phyloP scores from a whole-genome alignment of 352 stramenopile genomes.

The Pythium phragmiticola region DNA sequence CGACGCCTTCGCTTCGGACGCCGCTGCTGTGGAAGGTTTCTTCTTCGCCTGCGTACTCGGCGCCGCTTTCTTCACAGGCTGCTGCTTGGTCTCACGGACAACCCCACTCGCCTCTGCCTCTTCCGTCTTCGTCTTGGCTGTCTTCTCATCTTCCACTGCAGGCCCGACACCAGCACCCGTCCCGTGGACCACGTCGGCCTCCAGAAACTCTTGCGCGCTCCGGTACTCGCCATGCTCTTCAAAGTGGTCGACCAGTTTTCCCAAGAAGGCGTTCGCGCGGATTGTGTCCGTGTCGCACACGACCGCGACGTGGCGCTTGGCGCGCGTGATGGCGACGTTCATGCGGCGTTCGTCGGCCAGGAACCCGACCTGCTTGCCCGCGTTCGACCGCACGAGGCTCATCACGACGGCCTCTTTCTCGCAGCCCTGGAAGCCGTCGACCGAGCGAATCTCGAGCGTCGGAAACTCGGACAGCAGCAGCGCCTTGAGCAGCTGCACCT shows the following conservation, averaged over 20 bases:
- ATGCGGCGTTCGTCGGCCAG: slow-evolving; percentile 95
- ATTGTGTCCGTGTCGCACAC: slow-evolving; percentile 96
- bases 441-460: slow-evolving; percentile 88
- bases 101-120: slow-evolving; percentile 2
- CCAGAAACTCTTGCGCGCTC: slow-evolving; percentile 81
- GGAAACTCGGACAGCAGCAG: slow-evolving; percentile 74
- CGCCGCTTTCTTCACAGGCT: slow-evolving; percentile 19
- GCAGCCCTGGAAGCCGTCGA: slow-evolving; percentile 97
- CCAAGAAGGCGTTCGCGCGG: slow-evolving; percentile 89
- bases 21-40: background rate
- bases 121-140: background rate
- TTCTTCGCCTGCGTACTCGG: background rate
- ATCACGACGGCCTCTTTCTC: slow-evolving; percentile 99
- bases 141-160: background rate
- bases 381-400: slow-evolving; percentile 95
- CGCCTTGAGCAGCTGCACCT: slow-evolving; percentile 91
- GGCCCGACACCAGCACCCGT: slow-evolving; percentile 1
- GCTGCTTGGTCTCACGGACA: slow-evolving; percentile 1
- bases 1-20: background rate
- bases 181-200: slow-evolving; percentile 53
- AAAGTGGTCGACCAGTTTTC: slow-evolving; percentile 89
- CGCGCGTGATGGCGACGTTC: slow-evolving; percentile 97
- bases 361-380: slow-evolving; percentile 91
- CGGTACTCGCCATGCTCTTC: slow-evolving; percentile 92
- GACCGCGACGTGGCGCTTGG: slow-evolving; percentile 93